These are phyloP conservation scores for Alternaria gansuensis DNA, from an alignment of 2,329 filamentous ascomycete species.

Conservation along the genomic window DNA sequence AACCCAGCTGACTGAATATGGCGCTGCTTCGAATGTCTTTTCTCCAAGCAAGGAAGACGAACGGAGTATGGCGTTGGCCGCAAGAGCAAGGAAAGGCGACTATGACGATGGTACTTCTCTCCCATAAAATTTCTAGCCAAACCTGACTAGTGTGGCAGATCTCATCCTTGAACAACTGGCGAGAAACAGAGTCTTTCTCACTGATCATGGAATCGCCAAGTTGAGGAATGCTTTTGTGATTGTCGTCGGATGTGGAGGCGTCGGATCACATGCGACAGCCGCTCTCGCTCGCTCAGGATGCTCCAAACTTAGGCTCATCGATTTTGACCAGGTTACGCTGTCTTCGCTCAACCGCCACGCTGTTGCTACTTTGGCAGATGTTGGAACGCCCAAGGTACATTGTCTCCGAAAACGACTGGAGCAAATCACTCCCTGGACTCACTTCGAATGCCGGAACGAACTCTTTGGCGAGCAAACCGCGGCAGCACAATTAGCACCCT, in stretches of 20 bases:
- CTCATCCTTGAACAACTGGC: constrained; percentile 94
- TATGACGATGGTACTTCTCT: constrained; percentile 66
- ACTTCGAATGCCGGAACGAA: constrained; percentile 85
- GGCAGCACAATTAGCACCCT: constrained; percentile 70
- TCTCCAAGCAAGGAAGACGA: constrained; percentile 63
- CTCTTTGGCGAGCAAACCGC: constrained; percentile 78
- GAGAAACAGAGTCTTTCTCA: constrained; percentile 90
- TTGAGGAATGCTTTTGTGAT: constrained; percentile 85
- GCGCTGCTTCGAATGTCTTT: constrained; percentile 60
- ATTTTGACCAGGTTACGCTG: constrained; percentile 97
- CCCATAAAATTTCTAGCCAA: background rate
- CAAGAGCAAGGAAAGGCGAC: constrained; percentile 68
- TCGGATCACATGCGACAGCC: constrained; percentile 89
- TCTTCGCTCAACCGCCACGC: constrained; percentile 96
- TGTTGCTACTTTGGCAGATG: constrained; percentile 90
- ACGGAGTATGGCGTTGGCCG: constrained; percentile 65
- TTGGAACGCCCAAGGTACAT: constrained; percentile 90
- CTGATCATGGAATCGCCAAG: constrained; percentile 78
- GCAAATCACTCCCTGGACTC: constrained; percentile 89
- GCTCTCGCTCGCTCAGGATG: constrained; percentile 90
- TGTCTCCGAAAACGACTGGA: constrained; percentile 81
- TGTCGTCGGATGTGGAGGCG: constrained; percentile 91
- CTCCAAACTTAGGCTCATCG: constrained; percentile 84
- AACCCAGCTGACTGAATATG: constrained; percentile 68
- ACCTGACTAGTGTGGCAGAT: constrained; percentile 59